Conservation (phyloP, 352 stramenopile species). For the Phytophthora pini region DNA sequence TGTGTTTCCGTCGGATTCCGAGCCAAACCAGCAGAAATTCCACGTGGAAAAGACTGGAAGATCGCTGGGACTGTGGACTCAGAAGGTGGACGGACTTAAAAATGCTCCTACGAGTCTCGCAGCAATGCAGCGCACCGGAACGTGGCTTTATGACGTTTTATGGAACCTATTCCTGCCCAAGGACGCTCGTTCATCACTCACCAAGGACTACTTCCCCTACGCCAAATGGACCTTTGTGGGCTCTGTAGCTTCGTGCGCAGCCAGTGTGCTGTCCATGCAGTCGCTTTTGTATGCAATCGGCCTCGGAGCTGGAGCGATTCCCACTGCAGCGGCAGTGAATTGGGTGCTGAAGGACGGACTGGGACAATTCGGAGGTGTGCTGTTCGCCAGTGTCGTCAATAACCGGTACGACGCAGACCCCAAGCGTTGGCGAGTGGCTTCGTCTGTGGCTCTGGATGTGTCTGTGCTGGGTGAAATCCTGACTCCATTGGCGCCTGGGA, state of each 20-base stretch:
- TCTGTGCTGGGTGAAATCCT: constrained; percentile 94
- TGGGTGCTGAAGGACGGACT: constrained; percentile 98
- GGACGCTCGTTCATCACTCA: constrained; percentile 86
- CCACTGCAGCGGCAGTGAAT: constrained; percentile 93
- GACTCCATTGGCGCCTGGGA: constrained; percentile 73
- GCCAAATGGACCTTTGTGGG: constrained; percentile 85
- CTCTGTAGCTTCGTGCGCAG: constrained; percentile 80
- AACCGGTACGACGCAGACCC: constrained; percentile 95
- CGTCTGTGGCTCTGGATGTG: constrained; percentile 90
- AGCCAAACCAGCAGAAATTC: constrained; percentile 14
- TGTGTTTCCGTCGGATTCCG: constrained; percentile 8
- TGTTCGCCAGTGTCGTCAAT: constrained; percentile 93
- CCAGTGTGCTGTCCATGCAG: constrained; percentile 94
- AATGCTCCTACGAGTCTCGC: constrained; percentile 7
- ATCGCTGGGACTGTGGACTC: constrained; percentile 10
- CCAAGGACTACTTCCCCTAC: constrained; percentile 89
- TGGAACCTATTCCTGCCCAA: constrained; percentile 91
- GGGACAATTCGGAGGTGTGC: constrained; percentile 95
- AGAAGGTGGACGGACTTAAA: constrained; percentile 1
- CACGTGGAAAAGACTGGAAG: constrained; percentile 27
- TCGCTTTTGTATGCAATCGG: constrained; percentile 95
- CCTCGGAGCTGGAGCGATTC: constrained; percentile 85
- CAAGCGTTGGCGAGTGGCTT: constrained; percentile 94
- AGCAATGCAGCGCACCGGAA: constrained; percentile 32
- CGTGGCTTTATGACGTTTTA: constrained; percentile 56